These are phyloP conservation scores for Fusarium compactum DNA, from an alignment of 2,329 filamentous ascomycete genomes.

Conservation along the genomic window DNA sequence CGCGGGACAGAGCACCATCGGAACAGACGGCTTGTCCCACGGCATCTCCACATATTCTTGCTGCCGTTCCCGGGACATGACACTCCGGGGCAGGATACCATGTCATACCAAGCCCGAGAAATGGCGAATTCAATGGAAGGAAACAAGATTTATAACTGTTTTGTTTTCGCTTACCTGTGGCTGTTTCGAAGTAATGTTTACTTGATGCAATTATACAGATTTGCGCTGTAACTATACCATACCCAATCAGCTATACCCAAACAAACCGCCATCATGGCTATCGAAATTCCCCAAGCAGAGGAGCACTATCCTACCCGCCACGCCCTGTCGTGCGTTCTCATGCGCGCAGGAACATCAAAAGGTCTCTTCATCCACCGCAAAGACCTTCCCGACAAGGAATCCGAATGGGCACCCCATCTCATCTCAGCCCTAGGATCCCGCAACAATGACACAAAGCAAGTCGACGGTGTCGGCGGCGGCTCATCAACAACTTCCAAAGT, in stretches of 20 bases:
- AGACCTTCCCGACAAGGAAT: constrained; percentile 61
- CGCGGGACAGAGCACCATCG: neutral
- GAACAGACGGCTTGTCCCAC: neutral
- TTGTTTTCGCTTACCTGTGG: neutral
- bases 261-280: constrained; percentile 15
- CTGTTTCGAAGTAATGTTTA: neutral
- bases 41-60: constrained; percentile 1
- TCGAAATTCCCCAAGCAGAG: neutral
- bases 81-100: constrained; percentile 2
- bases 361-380: constrained; percentile 68
- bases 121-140: neutral
- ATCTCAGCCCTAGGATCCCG: constrained; percentile 66
- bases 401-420: constrained; percentile 66
- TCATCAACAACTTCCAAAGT: constrained; percentile 72
- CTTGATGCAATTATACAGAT: neutral
- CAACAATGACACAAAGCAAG: constrained; percentile 63
- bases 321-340: constrained; percentile 65
- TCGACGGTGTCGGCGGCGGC: constrained; percentile 72
- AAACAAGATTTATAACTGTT: constrained; percentile 17
- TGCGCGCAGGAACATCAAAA: constrained; percentile 73
- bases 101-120: neutral
- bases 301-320: constrained; percentile 25
- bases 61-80: neutral
- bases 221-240: neutral
- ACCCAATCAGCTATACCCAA: neutral